Conservation (phyloP, 2,329 filamentous ascomycete species). For the Colletotrichum godetiae region DNA sequence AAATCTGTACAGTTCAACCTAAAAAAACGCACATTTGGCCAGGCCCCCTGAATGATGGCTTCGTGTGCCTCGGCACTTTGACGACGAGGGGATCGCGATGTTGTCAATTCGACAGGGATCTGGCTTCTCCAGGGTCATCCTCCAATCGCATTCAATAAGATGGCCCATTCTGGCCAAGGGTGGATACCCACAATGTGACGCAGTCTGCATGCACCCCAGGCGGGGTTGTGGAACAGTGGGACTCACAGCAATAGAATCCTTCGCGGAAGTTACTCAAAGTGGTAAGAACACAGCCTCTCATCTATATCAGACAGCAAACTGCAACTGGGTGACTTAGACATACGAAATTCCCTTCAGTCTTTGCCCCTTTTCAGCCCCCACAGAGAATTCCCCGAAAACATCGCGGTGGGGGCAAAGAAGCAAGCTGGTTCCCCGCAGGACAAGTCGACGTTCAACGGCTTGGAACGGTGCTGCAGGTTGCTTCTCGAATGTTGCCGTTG, state of each 20-base stretch:
- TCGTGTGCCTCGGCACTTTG: not conserved
- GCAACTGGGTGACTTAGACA: not conserved
- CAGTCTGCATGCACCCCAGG: not conserved
- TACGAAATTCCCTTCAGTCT: not conserved
- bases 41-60: not conserved
- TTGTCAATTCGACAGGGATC: not conserved
- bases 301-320: not conserved
- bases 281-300: not conserved
- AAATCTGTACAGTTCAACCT: not conserved
- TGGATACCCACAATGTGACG: not conserved
- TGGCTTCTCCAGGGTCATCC: not conserved
- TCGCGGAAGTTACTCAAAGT: not conserved
- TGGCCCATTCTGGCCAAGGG: not conserved
- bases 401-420: not conserved
- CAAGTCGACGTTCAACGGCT: not conserved
- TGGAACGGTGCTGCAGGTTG: not conserved
- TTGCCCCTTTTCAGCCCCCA: not conserved
- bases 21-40: not conserved
- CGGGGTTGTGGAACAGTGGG: not conserved
- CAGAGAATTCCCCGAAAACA: not conserved
- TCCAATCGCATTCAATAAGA: not conserved
- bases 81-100: not conserved
- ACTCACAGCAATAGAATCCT: not conserved
- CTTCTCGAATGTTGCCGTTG: not conserved
- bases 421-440: not conserved